phyloP scores from a whole-genome alignment of 129 eudicot genomes.

The Dittrichia graveolens region DNA sequence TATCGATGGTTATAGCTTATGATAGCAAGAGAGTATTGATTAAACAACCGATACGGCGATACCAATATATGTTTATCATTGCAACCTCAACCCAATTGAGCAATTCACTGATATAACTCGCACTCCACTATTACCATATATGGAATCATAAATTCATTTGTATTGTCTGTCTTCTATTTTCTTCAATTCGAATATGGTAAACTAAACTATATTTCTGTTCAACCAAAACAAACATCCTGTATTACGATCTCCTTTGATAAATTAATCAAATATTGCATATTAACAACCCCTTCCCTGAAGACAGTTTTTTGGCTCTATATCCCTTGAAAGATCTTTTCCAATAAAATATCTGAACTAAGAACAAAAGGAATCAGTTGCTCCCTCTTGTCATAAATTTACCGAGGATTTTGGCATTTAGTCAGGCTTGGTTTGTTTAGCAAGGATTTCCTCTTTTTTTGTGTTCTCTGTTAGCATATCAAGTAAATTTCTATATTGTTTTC shows the following conservation, averaged over 20 bases:
- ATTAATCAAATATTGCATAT: conserved; percentile 10
- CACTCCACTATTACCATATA: background rate
- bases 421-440: conserved; percentile 11
- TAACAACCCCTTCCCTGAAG: background rate
- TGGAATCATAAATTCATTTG: background rate
- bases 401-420: conserved; percentile 13
- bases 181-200: background rate
- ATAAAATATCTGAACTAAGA: conserved; percentile 6
- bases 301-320: conserved; percentile 25
- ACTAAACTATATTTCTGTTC: conserved; percentile 3
- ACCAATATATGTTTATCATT: background rate
- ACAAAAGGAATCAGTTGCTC: conserved; percentile 1
- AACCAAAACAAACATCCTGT: conserved; percentile 11
- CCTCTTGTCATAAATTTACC: background rate
- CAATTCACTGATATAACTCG: background rate
- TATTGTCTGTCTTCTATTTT: background rate
- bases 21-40: background rate
- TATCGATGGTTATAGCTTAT: background rate
- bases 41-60: background rate
- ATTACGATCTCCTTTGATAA: conserved; percentile 17
- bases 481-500: conserved; percentile 3
- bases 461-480: conserved; percentile 1
- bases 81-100: background rate
- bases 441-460: background rate
- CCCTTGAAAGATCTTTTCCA: conserved; percentile 21